Evolutionary conservation across 208 protist species (phyloP), one percentile per base, ranked within the genome.

Genomic region (Acanthamoeba sp.): DNA sequence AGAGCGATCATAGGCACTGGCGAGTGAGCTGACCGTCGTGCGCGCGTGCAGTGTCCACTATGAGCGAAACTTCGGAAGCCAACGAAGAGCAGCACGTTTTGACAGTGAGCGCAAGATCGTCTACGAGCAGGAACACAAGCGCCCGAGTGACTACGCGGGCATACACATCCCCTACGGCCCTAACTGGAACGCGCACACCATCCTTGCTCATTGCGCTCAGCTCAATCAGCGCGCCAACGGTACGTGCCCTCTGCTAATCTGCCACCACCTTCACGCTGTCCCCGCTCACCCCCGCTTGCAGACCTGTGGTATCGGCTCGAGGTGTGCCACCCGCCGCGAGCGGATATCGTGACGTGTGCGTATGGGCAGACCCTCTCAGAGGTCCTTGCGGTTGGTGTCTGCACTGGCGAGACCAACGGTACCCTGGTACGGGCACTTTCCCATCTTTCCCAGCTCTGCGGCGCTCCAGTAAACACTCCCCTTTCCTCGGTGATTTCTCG

Each of bases 251-350:
- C 29, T n/a, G n/a, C n/a, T n/a, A n/a, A n/a, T n/a, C n/a, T n/a
- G 38, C 69, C 36, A 7, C 22, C 59, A 34, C 22, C 59, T 4
- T 22, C n/a, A 9, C 22, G 16, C 6, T 80, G 34, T n/a, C 24
- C 24, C 5, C 9, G 10, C 3, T 48, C 69, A 24, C 18, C 5
- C 24, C 27, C 24, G 69, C 69, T 80, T 6, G 59, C 59, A 80
- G 69, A 80, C 69, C 7, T 80, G 36, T 80, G 69, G 69, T 80
- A 80, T 24, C 69, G 69, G 14, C 69, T 80, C 24, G 69, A 80
- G 69, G 42, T 80, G 5, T 80, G 69, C 42, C 38, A 38, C 5
- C 69, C 69, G 38, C 69, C 69, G 29, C 69, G 69, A 42, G 10
- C 69, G 12, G 69, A 80, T 42, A 42, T 80, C 14, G 9, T 4